A percentile compares a stretch with the other conserved stretches of the same genome.
phyloP scores from a whole-genome alignment of 2,329 filamentous ascomycete species.

The Curvularia eragrostidis region DNA sequence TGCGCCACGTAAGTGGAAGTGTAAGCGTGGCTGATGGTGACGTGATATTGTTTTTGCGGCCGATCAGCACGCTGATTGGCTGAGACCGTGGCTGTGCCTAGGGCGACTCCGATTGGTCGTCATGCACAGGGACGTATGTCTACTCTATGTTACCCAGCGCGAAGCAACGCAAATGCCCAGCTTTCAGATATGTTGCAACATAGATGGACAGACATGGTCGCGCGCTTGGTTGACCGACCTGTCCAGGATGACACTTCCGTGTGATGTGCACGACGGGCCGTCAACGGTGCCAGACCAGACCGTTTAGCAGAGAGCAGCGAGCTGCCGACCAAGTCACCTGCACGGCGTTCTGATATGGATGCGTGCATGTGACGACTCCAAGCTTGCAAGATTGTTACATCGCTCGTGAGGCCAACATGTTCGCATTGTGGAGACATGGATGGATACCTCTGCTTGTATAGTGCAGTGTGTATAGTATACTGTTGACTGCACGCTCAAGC shows the following conservation, averaged over 20 bases:
- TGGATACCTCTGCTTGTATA: neutral
- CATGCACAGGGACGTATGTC: neutral
- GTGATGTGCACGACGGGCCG: neutral
- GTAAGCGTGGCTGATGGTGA: conserved; percentile 17
- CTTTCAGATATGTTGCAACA: neutral
- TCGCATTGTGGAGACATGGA: neutral
- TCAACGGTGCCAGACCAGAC: neutral
- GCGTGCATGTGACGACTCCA: conserved; percentile 13
- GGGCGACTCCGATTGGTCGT: no score
- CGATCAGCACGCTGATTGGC: conserved; percentile 12
- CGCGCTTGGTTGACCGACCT: neutral
- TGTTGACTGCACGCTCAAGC: neutral
- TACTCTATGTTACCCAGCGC: neutral
- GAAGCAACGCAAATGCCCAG: neutral
- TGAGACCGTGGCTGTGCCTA: no score
- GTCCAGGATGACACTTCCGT: neutral
- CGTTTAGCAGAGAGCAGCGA: neutral
- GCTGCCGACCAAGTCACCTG: conserved; percentile 14
- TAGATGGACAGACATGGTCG: neutral
- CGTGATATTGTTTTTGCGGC: conserved; percentile 13
- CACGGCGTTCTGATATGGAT: conserved; percentile 14
- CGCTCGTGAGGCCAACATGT: neutral
- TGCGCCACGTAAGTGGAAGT: conserved; percentile 32
- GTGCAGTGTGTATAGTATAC: neutral
- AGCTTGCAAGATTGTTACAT: conserved; percentile 3